These are phyloP conservation scores for Rubroboletus satanas DNA, from an alignment of 768 basidiomycete genomes.

Conservation along the genomic window DNA sequence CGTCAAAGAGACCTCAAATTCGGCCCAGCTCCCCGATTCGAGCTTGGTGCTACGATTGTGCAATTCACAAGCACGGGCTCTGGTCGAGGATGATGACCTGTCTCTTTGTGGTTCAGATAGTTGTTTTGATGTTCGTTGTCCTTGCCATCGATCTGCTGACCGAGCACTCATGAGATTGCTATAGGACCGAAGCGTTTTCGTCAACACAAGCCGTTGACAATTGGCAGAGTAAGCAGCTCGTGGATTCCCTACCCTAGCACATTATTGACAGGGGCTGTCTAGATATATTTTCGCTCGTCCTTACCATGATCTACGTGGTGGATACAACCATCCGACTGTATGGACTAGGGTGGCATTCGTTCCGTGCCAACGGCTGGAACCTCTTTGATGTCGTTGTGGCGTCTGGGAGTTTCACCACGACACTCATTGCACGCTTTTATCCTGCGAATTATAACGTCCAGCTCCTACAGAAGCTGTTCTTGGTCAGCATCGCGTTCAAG, in stretches of 20 bases:
- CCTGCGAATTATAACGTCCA: slow-evolving; percentile 47
- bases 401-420: slow-evolving; percentile 79
- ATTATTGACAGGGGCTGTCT: slow-evolving; percentile 4
- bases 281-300: slow-evolving; percentile 75
- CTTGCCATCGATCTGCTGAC: not conserved
- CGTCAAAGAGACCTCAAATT: slow-evolving; percentile 72
- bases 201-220: slow-evolving; percentile 47
- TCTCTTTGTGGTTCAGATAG: slow-evolving; percentile 76
- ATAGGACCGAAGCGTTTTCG: slow-evolving; percentile 78
- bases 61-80: slow-evolving; percentile 89
- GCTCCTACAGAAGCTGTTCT: slow-evolving; percentile 85
- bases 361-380: slow-evolving; percentile 92
- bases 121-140: slow-evolving; percentile 68
- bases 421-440: slow-evolving; percentile 61
- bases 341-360: slow-evolving; percentile 82
- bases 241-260: slow-evolving; percentile 1
- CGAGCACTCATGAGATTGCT: not conserved
- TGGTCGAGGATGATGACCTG: slow-evolving; percentile 81
- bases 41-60: slow-evolving; percentile 89
- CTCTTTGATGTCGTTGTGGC: slow-evolving; percentile 83
- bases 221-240: slow-evolving; percentile 51
- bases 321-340: slow-evolving; percentile 76
- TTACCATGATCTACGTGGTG: slow-evolving; percentile 68
- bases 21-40: slow-evolving; percentile 54
- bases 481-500: slow-evolving; percentile 92